These are phyloP conservation scores for Alloteropsis semialata DNA, from an alignment of 176 grass and related monocot species.

Conservation along the genomic window DNA sequence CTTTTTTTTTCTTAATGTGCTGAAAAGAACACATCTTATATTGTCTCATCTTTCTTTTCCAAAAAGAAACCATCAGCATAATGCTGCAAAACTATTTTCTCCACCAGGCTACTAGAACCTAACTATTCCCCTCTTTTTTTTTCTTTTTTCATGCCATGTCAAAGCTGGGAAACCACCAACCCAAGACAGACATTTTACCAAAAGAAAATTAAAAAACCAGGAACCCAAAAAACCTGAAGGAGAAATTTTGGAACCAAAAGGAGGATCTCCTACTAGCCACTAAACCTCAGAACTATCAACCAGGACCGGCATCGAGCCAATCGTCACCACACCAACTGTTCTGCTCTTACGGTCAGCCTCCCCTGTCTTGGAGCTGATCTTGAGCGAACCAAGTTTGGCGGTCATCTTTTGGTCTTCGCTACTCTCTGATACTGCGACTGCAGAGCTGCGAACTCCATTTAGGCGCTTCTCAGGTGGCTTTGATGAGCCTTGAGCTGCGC, in stretches of 20 bases:
- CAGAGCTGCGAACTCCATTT: not conserved
- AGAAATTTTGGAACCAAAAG: not conserved
- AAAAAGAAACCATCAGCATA: constrained; percentile 28
- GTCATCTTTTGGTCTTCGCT: constrained; percentile 1
- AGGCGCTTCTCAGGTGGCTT: constrained; percentile 12
- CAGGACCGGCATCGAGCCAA: constrained; percentile 68
- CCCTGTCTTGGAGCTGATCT: constrained; percentile 25
- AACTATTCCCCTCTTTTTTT: not conserved
- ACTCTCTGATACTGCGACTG: not conserved
- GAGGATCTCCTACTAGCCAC: constrained; percentile 7
- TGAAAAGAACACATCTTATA: constrained; percentile 22
- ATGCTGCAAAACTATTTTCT: constrained; percentile 26
- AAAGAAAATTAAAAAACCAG: constrained; percentile 9
- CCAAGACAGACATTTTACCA: not conserved
- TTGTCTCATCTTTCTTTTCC: not conserved
- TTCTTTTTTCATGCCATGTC: not conserved
- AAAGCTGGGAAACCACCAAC: constrained; percentile 7
- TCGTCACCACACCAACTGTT: constrained; percentile 49
- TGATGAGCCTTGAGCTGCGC: not conserved
- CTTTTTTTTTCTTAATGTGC: not conserved
- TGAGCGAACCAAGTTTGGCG: constrained; percentile 39
- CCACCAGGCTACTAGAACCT: constrained; percentile 21
- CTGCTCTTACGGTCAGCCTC: constrained; percentile 15
- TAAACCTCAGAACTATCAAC: constrained; percentile 40
- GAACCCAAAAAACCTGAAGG: not conserved